Conservation (phyloP, 352 stramenopile species). For the Salisapilia sapeloensis region DNA sequence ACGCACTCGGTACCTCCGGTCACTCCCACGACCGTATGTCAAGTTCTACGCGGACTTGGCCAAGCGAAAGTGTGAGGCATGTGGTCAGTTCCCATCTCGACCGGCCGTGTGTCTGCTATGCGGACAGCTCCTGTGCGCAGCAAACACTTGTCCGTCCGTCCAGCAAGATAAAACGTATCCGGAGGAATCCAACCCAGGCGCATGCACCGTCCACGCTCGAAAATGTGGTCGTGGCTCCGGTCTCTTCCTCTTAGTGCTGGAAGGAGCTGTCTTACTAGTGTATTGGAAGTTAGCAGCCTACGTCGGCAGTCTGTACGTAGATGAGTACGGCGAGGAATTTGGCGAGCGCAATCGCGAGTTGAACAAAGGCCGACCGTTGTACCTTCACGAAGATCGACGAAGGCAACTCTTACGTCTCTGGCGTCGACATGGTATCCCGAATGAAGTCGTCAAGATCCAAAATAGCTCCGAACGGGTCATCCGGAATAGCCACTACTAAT, state of each 20-base stretch:
- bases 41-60: conserved; percentile 76
- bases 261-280: conserved; percentile 70
- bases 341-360: conserved; percentile 65
- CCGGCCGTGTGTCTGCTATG: conserved; percentile 77
- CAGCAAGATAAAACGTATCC: conserved; percentile 53
- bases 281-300: conserved; percentile 79
- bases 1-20: conserved; percentile 52
- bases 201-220: conserved; percentile 70
- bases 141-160: conserved; percentile 61
- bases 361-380: conserved; percentile 67
- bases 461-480: conserved; percentile 82
- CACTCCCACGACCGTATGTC: conserved; percentile 55
- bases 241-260: conserved; percentile 69
- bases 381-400: conserved; percentile 50
- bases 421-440: conserved; percentile 66
- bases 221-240: conserved; percentile 71
- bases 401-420: conserved; percentile 60
- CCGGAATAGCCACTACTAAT: conserved; percentile 75
- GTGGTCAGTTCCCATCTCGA: conserved; percentile 60
- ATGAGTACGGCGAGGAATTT: conserved; percentile 81
- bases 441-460: conserved; percentile 78
- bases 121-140: conserved; percentile 59
- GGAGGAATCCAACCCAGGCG: conserved; percentile 64
- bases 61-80: conserved; percentile 58
- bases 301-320: conserved; percentile 68